These are phyloP conservation scores for Eutypa lata DNA, from an alignment of 2,329 filamentous ascomycete species.

Conservation along the genomic window DNA sequence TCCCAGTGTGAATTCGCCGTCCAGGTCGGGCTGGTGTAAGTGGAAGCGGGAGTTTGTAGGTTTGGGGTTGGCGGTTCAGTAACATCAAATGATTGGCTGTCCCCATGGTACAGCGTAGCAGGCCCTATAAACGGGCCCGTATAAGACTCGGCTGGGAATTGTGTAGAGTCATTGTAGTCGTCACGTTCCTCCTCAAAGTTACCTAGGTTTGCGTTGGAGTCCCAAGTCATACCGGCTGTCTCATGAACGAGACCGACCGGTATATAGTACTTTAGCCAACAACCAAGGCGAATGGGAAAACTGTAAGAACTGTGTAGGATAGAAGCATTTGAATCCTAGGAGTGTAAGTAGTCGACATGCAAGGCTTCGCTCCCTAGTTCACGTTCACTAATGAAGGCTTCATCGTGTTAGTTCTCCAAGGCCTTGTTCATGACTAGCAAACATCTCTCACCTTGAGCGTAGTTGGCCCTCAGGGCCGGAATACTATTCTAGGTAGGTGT, in stretches of 20 bases:
- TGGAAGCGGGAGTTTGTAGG: neutral
- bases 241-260: neutral
- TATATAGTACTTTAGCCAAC: neutral
- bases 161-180: neutral
- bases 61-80: neutral
- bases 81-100: neutral
- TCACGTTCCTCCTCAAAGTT: neutral
- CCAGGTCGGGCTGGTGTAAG: neutral
- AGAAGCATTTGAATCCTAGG: neutral
- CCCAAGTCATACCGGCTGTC: neutral
- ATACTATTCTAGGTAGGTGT: neutral
- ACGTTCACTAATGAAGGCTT: neutral
- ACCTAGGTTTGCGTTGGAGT: neutral
- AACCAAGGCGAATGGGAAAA: neutral
- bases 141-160: neutral
- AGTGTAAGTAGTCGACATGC: neutral
- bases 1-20: neutral
- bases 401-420: neutral
- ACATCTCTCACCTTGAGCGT: neutral
- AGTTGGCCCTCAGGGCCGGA: neutral
- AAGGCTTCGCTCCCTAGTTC: too few relatives aligned
- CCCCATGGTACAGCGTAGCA: neutral
- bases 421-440: neutral
- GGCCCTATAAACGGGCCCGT: neutral
- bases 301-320: neutral